Evolutionary conservation across 306 rosid species (phyloP).

Genomic region (Vicia villosa): DNA sequence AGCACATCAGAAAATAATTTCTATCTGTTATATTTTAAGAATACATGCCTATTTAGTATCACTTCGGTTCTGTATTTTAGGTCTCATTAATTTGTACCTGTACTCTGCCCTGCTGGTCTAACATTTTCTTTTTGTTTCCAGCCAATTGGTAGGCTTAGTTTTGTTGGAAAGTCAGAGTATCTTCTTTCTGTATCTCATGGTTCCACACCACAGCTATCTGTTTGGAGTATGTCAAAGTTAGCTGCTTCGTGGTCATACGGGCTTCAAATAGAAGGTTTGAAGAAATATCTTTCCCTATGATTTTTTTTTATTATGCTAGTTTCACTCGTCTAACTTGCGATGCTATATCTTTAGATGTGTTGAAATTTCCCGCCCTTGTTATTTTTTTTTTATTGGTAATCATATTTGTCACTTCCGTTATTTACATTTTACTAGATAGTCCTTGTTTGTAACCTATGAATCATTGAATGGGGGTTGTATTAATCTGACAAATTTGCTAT

Average conservation of each 20-base stretch:
- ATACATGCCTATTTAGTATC: slow-evolving; percentile 6
- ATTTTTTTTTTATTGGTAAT: neutral
- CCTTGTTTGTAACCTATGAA: neutral
- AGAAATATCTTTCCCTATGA: slow-evolving; percentile 10
- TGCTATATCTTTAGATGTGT: slow-evolving; percentile 3
- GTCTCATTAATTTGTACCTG: slow-evolving; percentile 1
- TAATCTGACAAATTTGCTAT: slow-evolving; percentile 35
- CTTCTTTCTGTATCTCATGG: slow-evolving; percentile 75
- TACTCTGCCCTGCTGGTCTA: slow-evolving; percentile 4
- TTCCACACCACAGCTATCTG: slow-evolving; percentile 70
- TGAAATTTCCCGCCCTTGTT: neutral
- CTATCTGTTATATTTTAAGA: slow-evolving; percentile 3
- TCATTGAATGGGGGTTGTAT: slow-evolving; percentile 17
- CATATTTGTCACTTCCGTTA: slow-evolving; percentile 2
- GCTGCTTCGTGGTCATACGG: slow-evolving; percentile 79
- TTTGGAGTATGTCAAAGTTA: slow-evolving; percentile 71
- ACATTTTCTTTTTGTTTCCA: slow-evolving; percentile 33
- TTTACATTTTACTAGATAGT: neutral
- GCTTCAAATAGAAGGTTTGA: slow-evolving; percentile 83
- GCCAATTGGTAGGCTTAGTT: slow-evolving; percentile 68
- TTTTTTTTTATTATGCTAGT: slow-evolving; percentile 9
- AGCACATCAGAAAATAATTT: neutral
- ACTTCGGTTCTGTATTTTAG: slow-evolving; percentile 23
- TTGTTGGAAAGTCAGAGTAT: slow-evolving; percentile 81
- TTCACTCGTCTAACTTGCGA: slow-evolving; percentile 18